Conservation (phyloP, 2,329 filamentous ascomycete genomes). For the Talaromyces islandicus region DNA sequence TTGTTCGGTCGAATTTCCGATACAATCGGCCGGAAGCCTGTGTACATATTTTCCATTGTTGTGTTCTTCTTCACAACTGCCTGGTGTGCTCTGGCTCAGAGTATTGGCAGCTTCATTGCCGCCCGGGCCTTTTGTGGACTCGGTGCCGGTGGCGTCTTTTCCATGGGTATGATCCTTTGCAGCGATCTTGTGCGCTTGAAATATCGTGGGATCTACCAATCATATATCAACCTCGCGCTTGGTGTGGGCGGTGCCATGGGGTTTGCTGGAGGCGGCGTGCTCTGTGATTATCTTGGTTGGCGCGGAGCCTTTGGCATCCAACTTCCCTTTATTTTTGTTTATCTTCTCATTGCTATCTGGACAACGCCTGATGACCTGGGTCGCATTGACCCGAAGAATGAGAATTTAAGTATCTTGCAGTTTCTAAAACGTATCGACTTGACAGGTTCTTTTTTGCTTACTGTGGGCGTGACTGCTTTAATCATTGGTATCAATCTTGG, state of each 20-base stretch:
- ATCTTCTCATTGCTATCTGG: slow-evolving; percentile 38
- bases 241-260: slow-evolving; percentile 34
- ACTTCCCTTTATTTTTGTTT: slow-evolving; percentile 43
- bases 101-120: slow-evolving; percentile 64
- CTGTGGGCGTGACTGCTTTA: slow-evolving; percentile 41
- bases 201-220: slow-evolving; percentile 43
- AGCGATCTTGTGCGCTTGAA: slow-evolving; percentile 71
- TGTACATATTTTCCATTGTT: slow-evolving; percentile 58
- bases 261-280: slow-evolving; percentile 32
- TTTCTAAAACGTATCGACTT: slow-evolving; percentile 46
- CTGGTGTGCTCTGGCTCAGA: slow-evolving; percentile 65
- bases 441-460: slow-evolving; percentile 43
- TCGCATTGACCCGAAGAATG: slow-evolving; percentile 36
- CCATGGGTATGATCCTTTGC: slow-evolving; percentile 55
- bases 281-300: slow-evolving; percentile 37
- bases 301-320: slow-evolving; percentile 44
- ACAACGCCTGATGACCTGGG: slow-evolving; percentile 43
- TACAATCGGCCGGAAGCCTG: slow-evolving; percentile 61
- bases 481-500: slow-evolving; percentile 49
- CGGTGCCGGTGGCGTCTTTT: slow-evolving; percentile 65
- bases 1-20: slow-evolving; percentile 70
- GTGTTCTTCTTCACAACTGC: slow-evolving; percentile 61
- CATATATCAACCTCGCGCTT: slow-evolving; percentile 34
- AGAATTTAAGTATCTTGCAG: slow-evolving; percentile 35
- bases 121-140: slow-evolving; percentile 66